Evolutionary conservation across 768 basidiomycete genomes (phyloP).

Genomic region (Tremella mesenterica): DNA sequence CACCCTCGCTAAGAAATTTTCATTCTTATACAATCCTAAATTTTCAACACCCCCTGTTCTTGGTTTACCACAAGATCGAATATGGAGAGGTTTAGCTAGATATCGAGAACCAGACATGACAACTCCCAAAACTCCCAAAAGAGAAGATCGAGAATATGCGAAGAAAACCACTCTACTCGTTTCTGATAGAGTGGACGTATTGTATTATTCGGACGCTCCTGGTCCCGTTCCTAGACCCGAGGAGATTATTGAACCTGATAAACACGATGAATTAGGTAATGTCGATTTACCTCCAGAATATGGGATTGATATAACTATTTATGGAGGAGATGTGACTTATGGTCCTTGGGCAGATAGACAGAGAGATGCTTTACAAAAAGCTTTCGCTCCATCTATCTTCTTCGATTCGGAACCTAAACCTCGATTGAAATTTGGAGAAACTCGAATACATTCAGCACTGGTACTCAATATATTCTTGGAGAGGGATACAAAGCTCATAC

Average conservation of each 20-base stretch:
- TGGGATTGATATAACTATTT: slow-evolving; percentile 78
- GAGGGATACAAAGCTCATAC: slow-evolving; percentile 63
- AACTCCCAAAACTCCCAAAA: slow-evolving; percentile 5
- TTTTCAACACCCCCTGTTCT: slow-evolving; percentile 33
- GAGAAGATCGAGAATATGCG: slow-evolving; percentile 61
- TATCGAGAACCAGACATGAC: slow-evolving; percentile 35
- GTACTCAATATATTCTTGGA: slow-evolving; percentile 72
- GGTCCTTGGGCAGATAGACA: slow-evolving; percentile 97
- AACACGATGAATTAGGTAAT: slow-evolving; percentile 64
- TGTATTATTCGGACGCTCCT: slow-evolving; percentile 77
- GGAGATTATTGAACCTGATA: slow-evolving; percentile 16
- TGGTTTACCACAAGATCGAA: slow-evolving; percentile 26
- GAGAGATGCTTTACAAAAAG: slow-evolving; percentile 64
- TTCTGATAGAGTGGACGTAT: slow-evolving; percentile 63
- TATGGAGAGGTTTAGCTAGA: slow-evolving; percentile 48
- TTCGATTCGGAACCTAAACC: slow-evolving; percentile 55
- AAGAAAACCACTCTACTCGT: slow-evolving; percentile 76
- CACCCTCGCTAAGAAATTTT: slow-evolving; percentile 25
- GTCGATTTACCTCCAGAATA: slow-evolving; percentile 83
- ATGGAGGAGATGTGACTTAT: slow-evolving; percentile 67
- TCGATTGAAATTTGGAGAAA: slow-evolving; percentile 60
- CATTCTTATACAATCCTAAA: slow-evolving; percentile 22
- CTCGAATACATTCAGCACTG: slow-evolving; percentile 71
- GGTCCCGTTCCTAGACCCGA: slow-evolving; percentile 19
- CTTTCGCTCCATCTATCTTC: slow-evolving; percentile 76